Conservation (phyloP, 345 rosid genomes). For the Eucalyptus paniculata region DNA sequence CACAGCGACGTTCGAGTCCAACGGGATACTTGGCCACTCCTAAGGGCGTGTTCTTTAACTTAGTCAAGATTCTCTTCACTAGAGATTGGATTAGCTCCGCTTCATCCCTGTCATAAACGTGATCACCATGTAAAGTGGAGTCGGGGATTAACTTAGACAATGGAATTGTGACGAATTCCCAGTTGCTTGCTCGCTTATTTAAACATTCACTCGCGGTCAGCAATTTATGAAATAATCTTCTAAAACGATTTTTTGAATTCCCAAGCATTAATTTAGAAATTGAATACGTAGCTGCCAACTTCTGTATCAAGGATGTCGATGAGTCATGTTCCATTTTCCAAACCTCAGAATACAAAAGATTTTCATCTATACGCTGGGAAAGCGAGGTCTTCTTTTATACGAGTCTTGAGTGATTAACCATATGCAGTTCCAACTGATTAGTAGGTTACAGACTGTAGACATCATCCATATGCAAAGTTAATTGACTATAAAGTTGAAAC, state of each 20-base stretch:
- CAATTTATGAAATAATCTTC: not conserved
- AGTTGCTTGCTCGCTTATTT: not conserved
- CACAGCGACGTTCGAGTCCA: conserved; percentile 16
- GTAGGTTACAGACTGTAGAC: too few relatives aligned
- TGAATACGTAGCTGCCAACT: too few relatives aligned
- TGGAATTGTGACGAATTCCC: not conserved
- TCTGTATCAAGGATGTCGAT: too few relatives aligned
- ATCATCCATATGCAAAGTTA: too few relatives aligned
- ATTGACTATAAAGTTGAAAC: too few relatives aligned
- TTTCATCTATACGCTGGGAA: too few relatives aligned
- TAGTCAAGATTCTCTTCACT: conserved; percentile 23
- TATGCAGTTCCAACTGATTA: too few relatives aligned
- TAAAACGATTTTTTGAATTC: not conserved
- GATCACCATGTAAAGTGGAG: not conserved
- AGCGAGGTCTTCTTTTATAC: too few relatives aligned
- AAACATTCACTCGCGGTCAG: not conserved
- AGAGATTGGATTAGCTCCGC: conserved; percentile 10
- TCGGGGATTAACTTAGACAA: not conserved
- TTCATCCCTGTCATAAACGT: not conserved
- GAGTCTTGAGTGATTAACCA: too few relatives aligned
- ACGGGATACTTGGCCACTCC: conserved; percentile 22
- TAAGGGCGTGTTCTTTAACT: conserved; percentile 40
- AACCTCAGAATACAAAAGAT: too few relatives aligned
- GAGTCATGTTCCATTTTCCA: too few relatives aligned
- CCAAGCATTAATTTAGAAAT: not conserved